Conservation (phyloP, 192 early-diverging fungal species). For the Gigaspora rosea region DNA sequence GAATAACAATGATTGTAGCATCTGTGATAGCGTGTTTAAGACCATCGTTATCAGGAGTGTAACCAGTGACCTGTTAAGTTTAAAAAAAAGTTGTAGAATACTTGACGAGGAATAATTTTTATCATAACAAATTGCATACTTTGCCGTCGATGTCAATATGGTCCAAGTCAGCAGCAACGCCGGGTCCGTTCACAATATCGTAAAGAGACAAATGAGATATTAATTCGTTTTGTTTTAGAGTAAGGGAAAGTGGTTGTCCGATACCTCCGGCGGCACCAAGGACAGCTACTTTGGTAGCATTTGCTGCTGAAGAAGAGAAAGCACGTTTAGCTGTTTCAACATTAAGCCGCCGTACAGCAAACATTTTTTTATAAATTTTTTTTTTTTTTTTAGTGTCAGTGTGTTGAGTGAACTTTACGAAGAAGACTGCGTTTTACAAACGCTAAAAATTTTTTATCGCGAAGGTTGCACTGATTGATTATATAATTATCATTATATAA, state of each 20-base stretch:
- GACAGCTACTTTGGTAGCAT: slow-evolving; percentile 54
- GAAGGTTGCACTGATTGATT: too few relatives aligned
- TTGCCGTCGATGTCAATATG: slow-evolving; percentile 86
- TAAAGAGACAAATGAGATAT: slow-evolving; percentile 89
- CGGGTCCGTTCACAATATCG: slow-evolving; percentile 97
- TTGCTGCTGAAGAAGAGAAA: slow-evolving; percentile 59
- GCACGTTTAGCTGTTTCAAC: slow-evolving; percentile 41
- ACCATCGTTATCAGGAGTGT: slow-evolving; percentile 46
- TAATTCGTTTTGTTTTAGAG: slow-evolving; percentile 85
- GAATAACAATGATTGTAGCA: slow-evolving; percentile 80
- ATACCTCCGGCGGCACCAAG: slow-evolving; percentile 80
- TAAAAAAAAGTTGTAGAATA: too few relatives aligned
- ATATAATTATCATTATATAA: too few relatives aligned
- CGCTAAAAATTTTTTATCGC: too few relatives aligned
- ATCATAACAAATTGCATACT: slow-evolving; percentile 40
- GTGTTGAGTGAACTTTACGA: too few relatives aligned
- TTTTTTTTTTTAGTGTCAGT: too few relatives aligned
- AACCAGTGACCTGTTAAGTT: slow-evolving; percentile 47
- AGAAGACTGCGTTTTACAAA: too few relatives aligned
- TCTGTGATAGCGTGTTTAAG: slow-evolving; percentile 50
- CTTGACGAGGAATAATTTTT: too few relatives aligned
- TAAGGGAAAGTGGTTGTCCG: slow-evolving; percentile 94
- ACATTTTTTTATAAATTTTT: too few relatives aligned
- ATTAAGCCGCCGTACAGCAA: too few relatives aligned
- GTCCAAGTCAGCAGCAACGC: slow-evolving; percentile 91